Conservation (phyloP, 2,329 filamentous ascomycete species). For the Aspergillus fumigatus region DNA sequence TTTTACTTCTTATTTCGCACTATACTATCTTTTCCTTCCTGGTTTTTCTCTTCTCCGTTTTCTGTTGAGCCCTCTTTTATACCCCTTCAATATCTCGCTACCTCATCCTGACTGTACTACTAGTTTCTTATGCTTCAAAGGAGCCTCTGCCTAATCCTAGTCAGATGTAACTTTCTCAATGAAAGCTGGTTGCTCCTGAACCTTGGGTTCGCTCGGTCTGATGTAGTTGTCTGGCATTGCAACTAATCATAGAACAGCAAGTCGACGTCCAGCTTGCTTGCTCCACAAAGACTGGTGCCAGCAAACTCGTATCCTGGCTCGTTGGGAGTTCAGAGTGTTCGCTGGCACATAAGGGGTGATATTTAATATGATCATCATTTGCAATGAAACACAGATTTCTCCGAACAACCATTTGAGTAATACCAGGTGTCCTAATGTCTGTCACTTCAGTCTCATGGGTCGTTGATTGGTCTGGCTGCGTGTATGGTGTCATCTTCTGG, state of each 20-base stretch:
- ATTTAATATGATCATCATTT: neutral
- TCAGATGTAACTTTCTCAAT: neutral
- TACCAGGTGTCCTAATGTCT: neutral
- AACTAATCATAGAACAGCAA: neutral
- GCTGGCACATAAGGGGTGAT: neutral
- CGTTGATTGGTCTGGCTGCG: neutral
- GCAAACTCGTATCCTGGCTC: neutral
- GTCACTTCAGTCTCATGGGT: neutral
- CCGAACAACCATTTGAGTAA: neutral
- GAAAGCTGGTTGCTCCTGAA: neutral
- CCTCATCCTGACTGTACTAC: conserved; percentile 16
- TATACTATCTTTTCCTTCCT: neutral
- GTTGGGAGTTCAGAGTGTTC: neutral
- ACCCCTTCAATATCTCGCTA: conserved; percentile 10
- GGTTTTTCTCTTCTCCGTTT: conserved; percentile 6
- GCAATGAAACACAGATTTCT: neutral
- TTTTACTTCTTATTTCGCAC: conserved; percentile 2
- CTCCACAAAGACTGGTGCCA: neutral
- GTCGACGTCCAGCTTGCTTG: neutral
- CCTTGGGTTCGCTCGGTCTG: neutral
- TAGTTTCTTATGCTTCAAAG: conserved; percentile 10
- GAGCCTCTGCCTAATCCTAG: neutral
- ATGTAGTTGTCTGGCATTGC: neutral
- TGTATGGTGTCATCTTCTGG: neutral
- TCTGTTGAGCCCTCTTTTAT: conserved; percentile 15